phyloP scores from a whole-genome alignment of 2,329 filamentous ascomycete species.

The Ceratocystiopsis sp. region DNA sequence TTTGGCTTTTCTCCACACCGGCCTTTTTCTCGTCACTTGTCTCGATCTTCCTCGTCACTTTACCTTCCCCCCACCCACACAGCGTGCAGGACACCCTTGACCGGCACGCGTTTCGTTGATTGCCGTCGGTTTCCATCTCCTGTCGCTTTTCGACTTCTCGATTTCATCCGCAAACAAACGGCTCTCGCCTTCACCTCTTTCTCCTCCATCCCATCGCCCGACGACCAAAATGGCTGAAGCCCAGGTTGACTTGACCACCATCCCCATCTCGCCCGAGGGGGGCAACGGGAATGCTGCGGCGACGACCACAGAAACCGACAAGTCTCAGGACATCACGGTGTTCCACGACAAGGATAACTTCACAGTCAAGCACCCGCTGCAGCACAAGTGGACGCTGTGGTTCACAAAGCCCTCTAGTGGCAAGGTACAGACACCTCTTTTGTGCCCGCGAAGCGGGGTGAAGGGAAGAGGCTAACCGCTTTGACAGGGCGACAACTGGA shows the following conservation, averaged over 20 bases:
- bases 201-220: not conserved
- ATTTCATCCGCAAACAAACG: no score
- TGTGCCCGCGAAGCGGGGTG: not conserved
- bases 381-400: slow-evolving; percentile 98
- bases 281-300: slow-evolving; percentile 32
- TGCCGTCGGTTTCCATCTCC: not conserved
- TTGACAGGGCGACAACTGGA: slow-evolving; percentile 90
- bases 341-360: slow-evolving; percentile 99
- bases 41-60: slow-evolving; percentile 2
- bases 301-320: slow-evolving; percentile 24
- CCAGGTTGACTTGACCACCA: slow-evolving; percentile 51
- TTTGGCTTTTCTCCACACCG: not conserved
- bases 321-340: slow-evolving; percentile 63
- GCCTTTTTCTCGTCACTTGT: not conserved
- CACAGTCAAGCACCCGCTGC: slow-evolving; percentile 96
- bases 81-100: slow-evolving; percentile 4
- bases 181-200: not conserved
- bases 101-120: not conserved
- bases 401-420: slow-evolving; percentile 96
- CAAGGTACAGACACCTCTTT: slow-evolving; percentile 44
- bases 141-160: not conserved
- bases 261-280: slow-evolving; percentile 48
- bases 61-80: slow-evolving; percentile 4
- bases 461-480: slow-evolving; percentile 7
- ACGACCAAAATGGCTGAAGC: slow-evolving; percentile 20